Conservation (phyloP, 2,329 filamentous ascomycete species). For the Phialophora chinensis region DNA sequence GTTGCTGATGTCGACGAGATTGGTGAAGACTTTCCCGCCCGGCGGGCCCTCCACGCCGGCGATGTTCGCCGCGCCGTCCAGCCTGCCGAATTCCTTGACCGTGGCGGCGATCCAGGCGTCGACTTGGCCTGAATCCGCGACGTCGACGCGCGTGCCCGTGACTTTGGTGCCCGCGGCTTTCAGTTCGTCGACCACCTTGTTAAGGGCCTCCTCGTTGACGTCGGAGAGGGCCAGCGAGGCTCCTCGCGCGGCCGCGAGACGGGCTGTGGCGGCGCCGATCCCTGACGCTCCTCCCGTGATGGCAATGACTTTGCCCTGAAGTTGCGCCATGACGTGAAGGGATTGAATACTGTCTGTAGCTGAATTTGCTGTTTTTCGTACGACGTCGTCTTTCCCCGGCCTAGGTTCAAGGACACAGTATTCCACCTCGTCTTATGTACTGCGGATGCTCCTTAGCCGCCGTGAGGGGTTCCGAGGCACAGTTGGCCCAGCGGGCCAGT, state of each 20-base stretch:
- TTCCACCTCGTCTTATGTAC: no score
- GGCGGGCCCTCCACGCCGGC: conserved; percentile 43
- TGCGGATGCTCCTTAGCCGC: no score
- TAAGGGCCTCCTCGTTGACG: conserved; percentile 48
- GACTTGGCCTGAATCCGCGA: conserved; percentile 25
- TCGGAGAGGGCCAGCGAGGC: conserved; percentile 58
- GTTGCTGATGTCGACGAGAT: conserved; percentile 46
- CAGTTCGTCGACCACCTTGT: conserved; percentile 25
- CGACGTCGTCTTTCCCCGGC: no score
- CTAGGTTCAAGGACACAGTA: no score
- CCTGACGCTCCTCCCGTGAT: conserved; percentile 58
- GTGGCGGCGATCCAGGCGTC: conserved; percentile 36
- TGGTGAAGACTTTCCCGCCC: conserved; percentile 53
- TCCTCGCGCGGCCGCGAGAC: conserved; percentile 52
- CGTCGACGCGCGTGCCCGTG: conserved; percentile 29
- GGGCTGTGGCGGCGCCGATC: conserved; percentile 58
- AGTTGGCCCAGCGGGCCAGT: no score
- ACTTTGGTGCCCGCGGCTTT: conserved; percentile 24
- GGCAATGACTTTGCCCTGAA: conserved; percentile 54
- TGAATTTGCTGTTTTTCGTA: neutral
- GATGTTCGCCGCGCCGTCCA: conserved; percentile 39
- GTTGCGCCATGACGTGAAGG: conserved; percentile 40
- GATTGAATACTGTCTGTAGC: neutral
- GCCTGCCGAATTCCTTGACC: conserved; percentile 33
- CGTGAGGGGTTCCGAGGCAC: no score